Evolutionary conservation across 2,329 filamentous ascomycete genomes (phyloP), one percentile per base, ranked within the genome.

Genomic region (Neospermospora avenae): DNA sequence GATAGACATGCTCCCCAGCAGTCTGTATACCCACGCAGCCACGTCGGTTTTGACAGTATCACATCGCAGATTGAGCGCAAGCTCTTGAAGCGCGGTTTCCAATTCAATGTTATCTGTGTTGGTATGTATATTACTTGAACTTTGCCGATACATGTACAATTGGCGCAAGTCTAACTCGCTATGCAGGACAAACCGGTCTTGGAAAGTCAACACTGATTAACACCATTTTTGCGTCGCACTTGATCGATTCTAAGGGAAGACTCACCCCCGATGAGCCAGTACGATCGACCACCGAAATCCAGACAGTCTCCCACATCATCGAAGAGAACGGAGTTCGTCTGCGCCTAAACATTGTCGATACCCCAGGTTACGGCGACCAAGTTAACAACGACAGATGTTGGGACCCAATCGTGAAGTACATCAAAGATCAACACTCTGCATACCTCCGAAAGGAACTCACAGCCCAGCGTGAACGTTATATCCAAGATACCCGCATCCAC

Each of bases 381-480:
- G 95, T 99, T 78, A 99, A 99, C 86, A 99, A 99, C 78, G 95
- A 99, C 81, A 90, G 95, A 84, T 99, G 95, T 87, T 99, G 95
- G 95, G 95, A 99, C 75, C 95, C 95, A 66, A 99, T 99, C 76
- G 93, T 99, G 84, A 99, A 99, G 84, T 99, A 99, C 81, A 99
- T 99, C 85, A 99, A 99, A 85, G 95, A 99, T 79, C 95, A 99
- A 83, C 95, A 99, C 84, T 97, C 92, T 56, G 93, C 95, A 72
- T 99, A 98, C 81, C 87, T 99, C 71, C 91, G 95, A 78, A 99
- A 99, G 85, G 95, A 99, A 79, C 91, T 99, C 74, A 98, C 95
- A 58, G 95, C 95, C 69, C 95, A 99, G 84, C 91, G 95, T 79
- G 95, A 99, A 80, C 89, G 95, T 73, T 99, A 99, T 78, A 97